These are phyloP conservation scores for Pelargonium myrrhifolium DNA, from an alignment of 441 rosid species.

Conservation along the genomic window DNA sequence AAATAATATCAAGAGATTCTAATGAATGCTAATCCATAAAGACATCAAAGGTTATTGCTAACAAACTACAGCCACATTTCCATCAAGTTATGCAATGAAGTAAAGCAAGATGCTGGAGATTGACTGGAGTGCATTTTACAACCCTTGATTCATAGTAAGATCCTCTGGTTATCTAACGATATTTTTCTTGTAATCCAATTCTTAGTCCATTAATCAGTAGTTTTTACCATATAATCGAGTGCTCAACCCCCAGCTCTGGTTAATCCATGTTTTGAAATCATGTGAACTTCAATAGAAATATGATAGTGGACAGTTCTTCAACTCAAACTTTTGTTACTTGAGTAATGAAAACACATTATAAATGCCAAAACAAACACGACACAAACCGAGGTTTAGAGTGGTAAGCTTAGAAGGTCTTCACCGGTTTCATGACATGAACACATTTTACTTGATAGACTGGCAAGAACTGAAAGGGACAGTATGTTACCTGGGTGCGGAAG, in stretches of 20 bases:
- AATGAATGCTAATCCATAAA: background rate
- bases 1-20: background rate
- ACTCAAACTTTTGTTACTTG: background rate
- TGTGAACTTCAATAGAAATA: background rate
- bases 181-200: background rate
- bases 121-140: background rate
- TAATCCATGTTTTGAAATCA: background rate
- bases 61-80: background rate
- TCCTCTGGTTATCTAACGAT: background rate
- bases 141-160: background rate
- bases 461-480: constrained; percentile 11
- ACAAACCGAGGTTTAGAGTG: background rate
- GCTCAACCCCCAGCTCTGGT: background rate
- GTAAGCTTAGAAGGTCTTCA: background rate
- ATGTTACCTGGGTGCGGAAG: constrained; percentile 66
- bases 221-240: background rate
- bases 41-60: background rate
- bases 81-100: background rate
- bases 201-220: background rate
- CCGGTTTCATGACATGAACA: background rate
- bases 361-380: background rate
- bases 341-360: background rate
- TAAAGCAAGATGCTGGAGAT: background rate
- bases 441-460: background rate
- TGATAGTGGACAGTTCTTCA: background rate